Conservation (phyloP, 805 yeast species). For the Candida chauliodis region DNA sequence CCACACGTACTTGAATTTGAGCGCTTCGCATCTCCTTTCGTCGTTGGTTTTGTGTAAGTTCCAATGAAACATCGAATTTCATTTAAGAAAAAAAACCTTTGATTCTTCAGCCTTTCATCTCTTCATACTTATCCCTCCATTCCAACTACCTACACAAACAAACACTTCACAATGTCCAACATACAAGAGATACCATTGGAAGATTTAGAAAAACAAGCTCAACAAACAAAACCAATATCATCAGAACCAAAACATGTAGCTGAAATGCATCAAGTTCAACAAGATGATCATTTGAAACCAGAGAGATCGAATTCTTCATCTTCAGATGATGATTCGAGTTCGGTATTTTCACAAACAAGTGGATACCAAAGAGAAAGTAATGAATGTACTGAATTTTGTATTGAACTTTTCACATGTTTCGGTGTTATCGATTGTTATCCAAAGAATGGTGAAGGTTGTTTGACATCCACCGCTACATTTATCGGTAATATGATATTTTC, state of each 20-base stretch:
- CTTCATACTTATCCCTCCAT: too few relatives aligned
- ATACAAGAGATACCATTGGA: constrained; percentile 4
- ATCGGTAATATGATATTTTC: constrained; percentile 33
- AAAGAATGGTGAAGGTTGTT: constrained; percentile 37
- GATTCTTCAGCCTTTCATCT: background rate
- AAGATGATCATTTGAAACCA: background rate
- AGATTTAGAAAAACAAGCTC: constrained; percentile 2
- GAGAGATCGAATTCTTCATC: background rate
- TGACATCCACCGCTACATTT: constrained; percentile 33
- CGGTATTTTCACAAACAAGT: constrained; percentile 15
- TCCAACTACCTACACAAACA: background rate
- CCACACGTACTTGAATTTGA: background rate
- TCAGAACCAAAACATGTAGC: background rate
- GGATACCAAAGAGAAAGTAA: constrained; percentile 37
- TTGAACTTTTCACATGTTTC: constrained; percentile 35
- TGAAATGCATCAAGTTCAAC: constrained; percentile 1
- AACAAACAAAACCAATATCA: background rate
- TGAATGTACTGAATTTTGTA: constrained; percentile 41
- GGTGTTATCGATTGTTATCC: constrained; percentile 41
- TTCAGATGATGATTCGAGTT: constrained; percentile 3
- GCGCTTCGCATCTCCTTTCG: constrained; percentile 1
- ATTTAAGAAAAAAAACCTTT: background rate
- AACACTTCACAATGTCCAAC: background rate
- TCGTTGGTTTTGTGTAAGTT: background rate
- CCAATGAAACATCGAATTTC: background rate